phyloP scores from a whole-genome alignment of 345 rosid genomes.

The Hibiscus trionum region DNA sequence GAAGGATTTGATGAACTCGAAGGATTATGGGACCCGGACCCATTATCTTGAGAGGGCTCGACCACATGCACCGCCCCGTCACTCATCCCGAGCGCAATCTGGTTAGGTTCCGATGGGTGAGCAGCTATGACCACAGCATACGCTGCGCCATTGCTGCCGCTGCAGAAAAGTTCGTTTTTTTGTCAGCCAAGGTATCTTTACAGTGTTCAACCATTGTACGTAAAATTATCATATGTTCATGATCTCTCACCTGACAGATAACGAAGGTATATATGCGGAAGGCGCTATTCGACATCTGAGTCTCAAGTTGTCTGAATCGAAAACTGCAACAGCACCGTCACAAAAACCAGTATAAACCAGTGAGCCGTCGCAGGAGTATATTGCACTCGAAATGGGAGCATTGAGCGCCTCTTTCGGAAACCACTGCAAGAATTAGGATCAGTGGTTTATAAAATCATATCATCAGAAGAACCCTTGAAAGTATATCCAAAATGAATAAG shows the following conservation, averaged over 20 bases:
- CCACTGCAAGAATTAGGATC: slow-evolving; percentile 27
- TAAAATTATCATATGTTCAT: neutral
- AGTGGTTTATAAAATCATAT: neutral
- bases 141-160: slow-evolving; percentile 13
- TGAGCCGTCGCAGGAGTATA: slow-evolving; percentile 42
- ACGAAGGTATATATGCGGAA: neutral
- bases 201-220: neutral
- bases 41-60: slow-evolving; percentile 46
- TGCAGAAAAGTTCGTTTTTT: neutral
- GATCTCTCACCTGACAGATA: slow-evolving; percentile 21
- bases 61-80: slow-evolving; percentile 54
- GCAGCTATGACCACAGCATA: slow-evolving; percentile 52
- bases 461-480: too few relatives aligned
- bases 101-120: slow-evolving; percentile 56
- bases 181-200: neutral
- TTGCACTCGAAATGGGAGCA: slow-evolving; percentile 44
- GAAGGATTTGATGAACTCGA: slow-evolving; percentile 46
- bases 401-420: slow-evolving; percentile 35
- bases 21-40: slow-evolving; percentile 23
- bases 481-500: too few relatives aligned
- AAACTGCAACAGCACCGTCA: slow-evolving; percentile 49
- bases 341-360: slow-evolving; percentile 13
- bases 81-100: slow-evolving; percentile 57
- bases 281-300: slow-evolving; percentile 18
- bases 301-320: slow-evolving; percentile 41